These are phyloP conservation scores for Tolypocladium amazonense DNA, from an alignment of 2,329 filamentous ascomycete species.

Conservation along the genomic window DNA sequence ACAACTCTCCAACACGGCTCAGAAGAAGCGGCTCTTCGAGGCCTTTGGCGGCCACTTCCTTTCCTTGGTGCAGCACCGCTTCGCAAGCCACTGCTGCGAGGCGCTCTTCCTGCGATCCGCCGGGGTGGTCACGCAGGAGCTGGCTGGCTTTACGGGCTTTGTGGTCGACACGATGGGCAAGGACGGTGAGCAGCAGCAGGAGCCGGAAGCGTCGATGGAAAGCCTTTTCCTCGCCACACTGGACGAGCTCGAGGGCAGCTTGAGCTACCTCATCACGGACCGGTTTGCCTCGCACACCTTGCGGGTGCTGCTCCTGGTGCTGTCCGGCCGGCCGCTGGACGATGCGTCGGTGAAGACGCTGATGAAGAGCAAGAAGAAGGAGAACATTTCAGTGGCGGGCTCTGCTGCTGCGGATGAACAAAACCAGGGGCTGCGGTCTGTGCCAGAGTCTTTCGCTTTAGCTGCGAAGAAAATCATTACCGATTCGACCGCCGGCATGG, in stretches of 20 bases:
- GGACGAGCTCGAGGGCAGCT: slow-evolving; percentile 76
- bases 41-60: slow-evolving; percentile 82
- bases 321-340: slow-evolving; percentile 74
- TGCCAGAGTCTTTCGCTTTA: slow-evolving; percentile 68
- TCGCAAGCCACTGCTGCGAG: slow-evolving; percentile 95
- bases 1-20: slow-evolving; percentile 61
- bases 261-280: slow-evolving; percentile 78
- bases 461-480: slow-evolving; percentile 74
- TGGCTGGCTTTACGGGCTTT: slow-evolving; percentile 37
- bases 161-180: slow-evolving; percentile 32
- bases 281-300: slow-evolving; percentile 84
- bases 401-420: slow-evolving; percentile 38
- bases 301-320: slow-evolving; percentile 72
- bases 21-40: slow-evolving; percentile 79
- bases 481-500: slow-evolving; percentile 64
- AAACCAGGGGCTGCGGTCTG: slow-evolving; percentile 36
- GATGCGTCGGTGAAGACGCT: slow-evolving; percentile 58
- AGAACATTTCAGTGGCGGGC: slow-evolving; percentile 59
- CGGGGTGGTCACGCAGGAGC: slow-evolving; percentile 64
- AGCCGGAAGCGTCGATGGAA: slow-evolving; percentile 60
- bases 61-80: slow-evolving; percentile 85
- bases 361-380: slow-evolving; percentile 89
- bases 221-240: slow-evolving; percentile 73
- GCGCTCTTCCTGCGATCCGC: slow-evolving; percentile 80
- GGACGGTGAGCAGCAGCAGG: slow-evolving; percentile 26